Evolutionary conservation across 2,329 filamentous ascomycete genomes (phyloP).

Genomic region (Myriosclerotinia scirpicola): DNA sequence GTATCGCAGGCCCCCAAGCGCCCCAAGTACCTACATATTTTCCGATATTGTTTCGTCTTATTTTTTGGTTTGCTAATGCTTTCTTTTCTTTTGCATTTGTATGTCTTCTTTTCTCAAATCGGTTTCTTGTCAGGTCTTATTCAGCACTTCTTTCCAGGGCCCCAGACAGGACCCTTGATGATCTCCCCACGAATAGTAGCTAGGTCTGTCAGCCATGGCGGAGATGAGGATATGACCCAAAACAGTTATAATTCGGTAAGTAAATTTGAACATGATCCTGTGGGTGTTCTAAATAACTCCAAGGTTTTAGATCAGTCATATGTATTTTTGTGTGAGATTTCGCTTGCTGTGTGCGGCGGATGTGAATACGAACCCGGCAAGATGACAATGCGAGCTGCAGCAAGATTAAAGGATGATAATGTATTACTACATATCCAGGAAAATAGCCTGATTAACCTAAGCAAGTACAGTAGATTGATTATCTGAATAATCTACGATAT

Average conservation of each 20-base stretch:
- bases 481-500: conserved; percentile 18
- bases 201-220: conserved; percentile 2
- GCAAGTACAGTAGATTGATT: not conserved
- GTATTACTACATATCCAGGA: conserved; percentile 17
- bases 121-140: conserved; percentile 33
- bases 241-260: conserved; percentile 4
- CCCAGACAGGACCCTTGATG: conserved; percentile 11
- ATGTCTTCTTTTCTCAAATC: conserved; percentile 10
- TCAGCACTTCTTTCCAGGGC: conserved; percentile 27
- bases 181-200: conserved; percentile 12
- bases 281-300: not conserved
- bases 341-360: conserved; percentile 22
- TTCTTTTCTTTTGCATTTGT: conserved; percentile 26
- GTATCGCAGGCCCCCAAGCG: conserved; percentile 25
- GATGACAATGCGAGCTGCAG: conserved; percentile 13
- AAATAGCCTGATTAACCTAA: conserved; percentile 1
- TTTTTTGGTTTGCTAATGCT: conserved; percentile 14
- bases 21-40: conserved; percentile 24
- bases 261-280: conserved; percentile 9
- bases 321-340: conserved; percentile 10
- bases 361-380: conserved; percentile 23
- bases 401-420: conserved; percentile 21
- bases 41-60: conserved; percentile 19
- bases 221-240: conserved; percentile 16
- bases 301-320: not conserved